Conservation (phyloP, 805 yeast genomes). For the Yamadazyma kitorensis region DNA sequence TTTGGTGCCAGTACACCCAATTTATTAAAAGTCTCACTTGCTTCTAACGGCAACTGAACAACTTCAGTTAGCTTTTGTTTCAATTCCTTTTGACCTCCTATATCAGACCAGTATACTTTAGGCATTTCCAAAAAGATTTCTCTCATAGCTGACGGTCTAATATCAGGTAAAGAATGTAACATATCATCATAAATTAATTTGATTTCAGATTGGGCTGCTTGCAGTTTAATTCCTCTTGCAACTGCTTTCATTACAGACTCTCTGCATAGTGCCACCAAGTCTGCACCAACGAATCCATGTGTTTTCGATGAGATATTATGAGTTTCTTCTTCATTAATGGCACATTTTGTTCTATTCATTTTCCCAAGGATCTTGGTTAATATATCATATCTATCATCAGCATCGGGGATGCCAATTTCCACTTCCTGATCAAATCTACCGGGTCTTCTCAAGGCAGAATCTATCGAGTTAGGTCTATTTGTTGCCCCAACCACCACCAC, state of each 20-base stretch:
- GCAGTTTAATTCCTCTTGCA: constrained; percentile 48
- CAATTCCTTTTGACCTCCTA: constrained; percentile 89
- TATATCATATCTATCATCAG: constrained; percentile 72
- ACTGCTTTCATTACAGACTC: constrained; percentile 88
- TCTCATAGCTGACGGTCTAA: constrained; percentile 95
- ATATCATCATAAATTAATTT: constrained; percentile 56
- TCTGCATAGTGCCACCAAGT: constrained; percentile 78
- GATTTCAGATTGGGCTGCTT: constrained; percentile 31
- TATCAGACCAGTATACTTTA: constrained; percentile 87
- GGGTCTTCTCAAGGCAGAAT: constrained; percentile 75
- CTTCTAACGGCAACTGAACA: constrained; percentile 86
- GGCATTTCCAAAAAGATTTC: constrained; percentile 95
- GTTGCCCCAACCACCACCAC: constrained; percentile 75
- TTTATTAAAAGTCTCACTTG: constrained; percentile 68
- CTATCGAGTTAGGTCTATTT: constrained; percentile 65
- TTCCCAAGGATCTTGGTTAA: constrained; percentile 56
- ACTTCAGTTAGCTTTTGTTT: constrained; percentile 83
- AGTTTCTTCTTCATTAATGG: constrained; percentile 54
- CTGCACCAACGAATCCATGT: constrained; percentile 98
- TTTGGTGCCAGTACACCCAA: constrained; percentile 89
- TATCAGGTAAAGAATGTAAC: constrained; percentile 69
- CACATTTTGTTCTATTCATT: constrained; percentile 46
- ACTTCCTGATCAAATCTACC: constrained; percentile 89
- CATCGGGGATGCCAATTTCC: constrained; percentile 91
- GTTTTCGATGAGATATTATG: constrained; percentile 67